Conservation (phyloP, 1,284 basidiomycete species). For the Ustilago hordei region DNA sequence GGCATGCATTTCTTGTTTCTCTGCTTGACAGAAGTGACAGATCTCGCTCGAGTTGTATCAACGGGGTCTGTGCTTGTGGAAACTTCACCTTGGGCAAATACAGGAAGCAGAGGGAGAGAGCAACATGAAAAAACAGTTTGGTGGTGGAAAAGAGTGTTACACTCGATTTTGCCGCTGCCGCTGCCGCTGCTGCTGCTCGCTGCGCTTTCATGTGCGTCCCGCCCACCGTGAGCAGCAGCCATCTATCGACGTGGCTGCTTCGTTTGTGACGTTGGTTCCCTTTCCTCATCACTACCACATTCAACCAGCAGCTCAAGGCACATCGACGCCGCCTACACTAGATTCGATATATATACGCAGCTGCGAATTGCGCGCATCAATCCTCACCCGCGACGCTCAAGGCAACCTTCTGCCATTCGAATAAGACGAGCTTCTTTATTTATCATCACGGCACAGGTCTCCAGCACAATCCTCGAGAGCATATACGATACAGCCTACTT, state of each 20-base stretch:
- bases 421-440: too few relatives aligned
- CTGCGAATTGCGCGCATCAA: background rate
- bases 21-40: background rate
- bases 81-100: too few relatives aligned
- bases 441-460: background rate
- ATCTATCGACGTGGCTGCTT: background rate
- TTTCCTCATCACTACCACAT: conserved; percentile 1
- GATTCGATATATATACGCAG: background rate
- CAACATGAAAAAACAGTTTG: background rate
- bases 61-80: conserved; percentile 1
- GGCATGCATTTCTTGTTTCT: conserved; percentile 2
- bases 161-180: background rate
- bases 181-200: background rate
- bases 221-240: background rate
- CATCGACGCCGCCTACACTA: background rate
- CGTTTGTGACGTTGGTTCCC: background rate
- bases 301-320: background rate
- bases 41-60: background rate
- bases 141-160: background rate
- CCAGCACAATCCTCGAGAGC: background rate
- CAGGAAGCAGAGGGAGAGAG: background rate
- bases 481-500: background rate
- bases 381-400: too few relatives aligned
- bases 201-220: conserved; percentile 11
- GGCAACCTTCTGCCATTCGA: too few relatives aligned